phyloP scores from a whole-genome alignment of 495 filamentous ascomycete species.

The Aspergillus affinis region DNA sequence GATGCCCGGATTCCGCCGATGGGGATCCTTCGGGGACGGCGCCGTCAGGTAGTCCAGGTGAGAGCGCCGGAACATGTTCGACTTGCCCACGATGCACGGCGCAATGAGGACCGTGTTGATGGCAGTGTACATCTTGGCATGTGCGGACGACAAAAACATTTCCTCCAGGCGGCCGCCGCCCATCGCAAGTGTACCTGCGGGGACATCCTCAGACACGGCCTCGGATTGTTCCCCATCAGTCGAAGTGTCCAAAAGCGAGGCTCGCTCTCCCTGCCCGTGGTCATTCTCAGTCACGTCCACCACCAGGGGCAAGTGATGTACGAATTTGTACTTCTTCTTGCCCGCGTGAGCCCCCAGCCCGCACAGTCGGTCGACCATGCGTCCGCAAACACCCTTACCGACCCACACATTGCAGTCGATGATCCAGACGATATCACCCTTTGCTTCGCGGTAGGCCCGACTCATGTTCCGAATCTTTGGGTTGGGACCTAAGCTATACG shows the following conservation, averaged over 20 bases:
- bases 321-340: conserved; percentile 79
- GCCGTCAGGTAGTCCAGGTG: conserved; percentile 82
- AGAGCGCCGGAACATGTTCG: conserved; percentile 94
- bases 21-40: conserved; percentile 31
- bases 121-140: conserved; percentile 97
- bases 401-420: conserved; percentile 98
- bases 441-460: conserved; percentile 89
- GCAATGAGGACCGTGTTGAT: conserved; percentile 92
- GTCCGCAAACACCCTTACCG: conserved; percentile 68
- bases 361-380: conserved; percentile 84
- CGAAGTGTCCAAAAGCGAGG: conserved; percentile 39
- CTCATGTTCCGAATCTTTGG: conserved; percentile 98
- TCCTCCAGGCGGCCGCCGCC: conserved; percentile 90
- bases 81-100: conserved; percentile 94
- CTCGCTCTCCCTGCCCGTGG: conserved; percentile 36
- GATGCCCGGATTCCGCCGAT: conserved; percentile 60
- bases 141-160: conserved; percentile 87
- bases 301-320: conserved; percentile 88
- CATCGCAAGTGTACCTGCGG: conserved; percentile 32
- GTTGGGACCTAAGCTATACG: conserved; percentile 79
- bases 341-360: conserved; percentile 54
- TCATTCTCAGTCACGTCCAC: conserved; percentile 62
- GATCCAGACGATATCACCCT: conserved; percentile 90
- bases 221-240: neutral
- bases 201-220: neutral